Conservation (phyloP, 495 filamentous ascomycete genomes). For the Pseudoneurospora amorphoporcata region DNA sequence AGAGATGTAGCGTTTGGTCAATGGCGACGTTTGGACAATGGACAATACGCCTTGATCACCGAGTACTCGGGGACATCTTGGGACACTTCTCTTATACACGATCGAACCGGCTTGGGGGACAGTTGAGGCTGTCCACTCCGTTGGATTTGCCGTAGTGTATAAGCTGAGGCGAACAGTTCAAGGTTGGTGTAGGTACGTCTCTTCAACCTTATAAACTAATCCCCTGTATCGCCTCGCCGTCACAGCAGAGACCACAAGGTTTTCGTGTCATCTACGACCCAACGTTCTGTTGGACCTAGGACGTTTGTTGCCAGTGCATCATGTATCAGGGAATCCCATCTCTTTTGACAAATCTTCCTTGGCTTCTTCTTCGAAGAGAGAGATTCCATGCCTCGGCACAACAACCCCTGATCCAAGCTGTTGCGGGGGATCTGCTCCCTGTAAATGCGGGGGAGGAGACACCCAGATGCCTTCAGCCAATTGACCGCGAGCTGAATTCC, state of each 20-base stretch:
- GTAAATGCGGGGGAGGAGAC: conserved; percentile 10
- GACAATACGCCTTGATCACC: background rate
- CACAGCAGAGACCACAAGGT: background rate
- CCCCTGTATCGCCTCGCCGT: background rate
- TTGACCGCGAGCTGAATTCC: background rate
- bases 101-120: background rate
- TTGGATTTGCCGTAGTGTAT: background rate
- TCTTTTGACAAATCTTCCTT: background rate
- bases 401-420: background rate
- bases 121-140: background rate
- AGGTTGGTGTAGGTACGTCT: background rate
- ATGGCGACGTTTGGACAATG: background rate
- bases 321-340: background rate
- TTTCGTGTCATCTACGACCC: background rate
- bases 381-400: conserved; percentile 8
- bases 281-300: background rate
- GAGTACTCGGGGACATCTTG: background rate
- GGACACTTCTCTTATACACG: background rate
- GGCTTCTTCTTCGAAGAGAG: background rate
- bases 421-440: conserved; percentile 9
- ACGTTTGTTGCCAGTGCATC: background rate
- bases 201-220: background rate
- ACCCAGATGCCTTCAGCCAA: background rate
- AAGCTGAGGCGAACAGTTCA: background rate
- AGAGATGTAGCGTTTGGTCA: background rate